These are phyloP conservation scores for Hondaea fermentalgiana DNA, from an alignment of 108 stramenopile species.

Conservation along the genomic window DNA sequence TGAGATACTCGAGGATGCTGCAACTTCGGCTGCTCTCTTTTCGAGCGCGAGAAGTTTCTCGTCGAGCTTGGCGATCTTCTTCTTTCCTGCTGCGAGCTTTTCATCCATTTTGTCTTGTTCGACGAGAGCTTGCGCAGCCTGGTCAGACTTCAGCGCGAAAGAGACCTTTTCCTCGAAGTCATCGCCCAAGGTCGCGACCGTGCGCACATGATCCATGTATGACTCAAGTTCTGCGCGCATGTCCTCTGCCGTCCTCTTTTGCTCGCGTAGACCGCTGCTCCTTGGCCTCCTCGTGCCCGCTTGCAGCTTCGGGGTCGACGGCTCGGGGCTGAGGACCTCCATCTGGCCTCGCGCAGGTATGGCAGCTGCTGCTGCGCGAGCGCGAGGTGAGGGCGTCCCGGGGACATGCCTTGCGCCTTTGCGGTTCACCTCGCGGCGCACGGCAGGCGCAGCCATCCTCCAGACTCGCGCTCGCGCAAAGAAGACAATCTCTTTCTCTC, in stretches of 20 bases:
- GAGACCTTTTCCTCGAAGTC: not conserved
- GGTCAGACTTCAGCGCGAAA: not conserved
- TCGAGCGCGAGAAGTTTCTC: not conserved
- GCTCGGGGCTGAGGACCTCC: not conserved
- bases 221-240: not conserved
- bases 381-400: not conserved
- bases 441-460: not conserved
- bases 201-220: not conserved
- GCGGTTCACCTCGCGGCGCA: not conserved
- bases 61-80: not conserved
- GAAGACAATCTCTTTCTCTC: not conserved
- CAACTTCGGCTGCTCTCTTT: not conserved
- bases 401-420: too few relatives aligned
- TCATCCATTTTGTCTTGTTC: not conserved
- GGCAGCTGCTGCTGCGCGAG: not conserved
- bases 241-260: not conserved
- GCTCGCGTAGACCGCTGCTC: not conserved
- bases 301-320: not conserved
- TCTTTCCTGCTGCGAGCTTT: not conserved
- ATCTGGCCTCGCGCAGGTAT: not conserved
- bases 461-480: not conserved
- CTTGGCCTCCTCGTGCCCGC: not conserved
- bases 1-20: not conserved
- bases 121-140: not conserved
- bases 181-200: not conserved